Evolutionary conservation across 495 filamentous ascomycete species (phyloP), one percentile per base, ranked within the genome.

Genomic region (Aspergillus incahuasiensis): DNA sequence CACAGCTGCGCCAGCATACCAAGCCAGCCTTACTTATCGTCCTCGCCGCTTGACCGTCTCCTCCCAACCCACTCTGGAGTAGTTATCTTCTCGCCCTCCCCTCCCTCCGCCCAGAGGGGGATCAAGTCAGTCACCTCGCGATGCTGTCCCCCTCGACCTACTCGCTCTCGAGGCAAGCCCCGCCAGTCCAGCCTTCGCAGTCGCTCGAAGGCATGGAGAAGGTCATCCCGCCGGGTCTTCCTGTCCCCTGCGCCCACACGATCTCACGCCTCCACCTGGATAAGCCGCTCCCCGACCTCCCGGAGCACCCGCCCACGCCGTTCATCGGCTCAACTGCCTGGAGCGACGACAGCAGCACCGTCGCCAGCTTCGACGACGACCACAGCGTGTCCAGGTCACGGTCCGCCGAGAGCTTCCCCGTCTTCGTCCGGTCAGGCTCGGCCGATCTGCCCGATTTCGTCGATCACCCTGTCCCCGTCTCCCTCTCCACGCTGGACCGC

Each of bases 161-260:
- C 24, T 52, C 59, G 24, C 16, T 59, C 25, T 40, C 59, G 19
- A 63, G 64, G 48, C 64, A 60, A 48, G 66, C 72, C n/a, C 71
- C 74, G 15, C 71, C 72, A 12, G 61, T 74, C 16, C 67, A 67
- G 40, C 68, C 68, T 0, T 76, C 71, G 30, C 67, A 64, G 25
- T 75, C 74, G 2, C 66, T 76, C 11, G 73, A 76, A 56, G 74
- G 74, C n/a, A 56, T 77, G 16, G 74, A 77, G 46, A 63, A 62
- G 55, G 69, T 72, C 15, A 62, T 77, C 15, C 73, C 72, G 19
- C 73, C 72, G 28, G 55, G 57, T 5, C 56, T 41, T 21, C 52
- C 63, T 3, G 38, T 40, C 38, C 38, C 38, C 4, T 18, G 5
- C 38, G 38, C 38, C 11, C 53, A 61, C n/a, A 48, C 53, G 57